Evolutionary conservation across 2,329 filamentous ascomycete species (phyloP).

Genomic region (Scedosporium dehoogii): DNA sequence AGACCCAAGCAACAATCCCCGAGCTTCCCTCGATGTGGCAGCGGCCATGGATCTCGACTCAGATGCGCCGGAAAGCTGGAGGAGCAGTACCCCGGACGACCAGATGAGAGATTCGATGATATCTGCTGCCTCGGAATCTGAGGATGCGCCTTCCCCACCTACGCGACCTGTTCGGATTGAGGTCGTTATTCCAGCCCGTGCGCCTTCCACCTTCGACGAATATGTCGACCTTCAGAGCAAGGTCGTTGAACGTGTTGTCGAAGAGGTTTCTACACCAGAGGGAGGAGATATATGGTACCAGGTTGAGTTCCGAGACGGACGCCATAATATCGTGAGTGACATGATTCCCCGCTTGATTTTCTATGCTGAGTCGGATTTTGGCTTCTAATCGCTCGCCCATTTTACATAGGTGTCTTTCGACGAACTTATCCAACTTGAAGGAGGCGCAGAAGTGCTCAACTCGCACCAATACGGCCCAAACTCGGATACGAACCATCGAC

Average conservation of each 20-base stretch:
- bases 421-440: conserved; percentile 20
- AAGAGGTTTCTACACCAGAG: conserved; percentile 17
- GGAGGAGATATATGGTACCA: conserved; percentile 19
- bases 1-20: neutral
- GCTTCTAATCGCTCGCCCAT: neutral
- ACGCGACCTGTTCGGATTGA: conserved; percentile 3
- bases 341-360: neutral
- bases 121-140: neutral
- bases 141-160: neutral
- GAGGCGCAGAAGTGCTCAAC: conserved; percentile 21
- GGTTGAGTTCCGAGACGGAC: conserved; percentile 36
- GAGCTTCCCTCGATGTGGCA: neutral
- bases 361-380: conserved; percentile 11
- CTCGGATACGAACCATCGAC: neutral
- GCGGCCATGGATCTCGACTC: neutral
- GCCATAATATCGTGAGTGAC: conserved; percentile 31
- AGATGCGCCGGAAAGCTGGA: neutral
- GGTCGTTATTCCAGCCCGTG: conserved; percentile 7
- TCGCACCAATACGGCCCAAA: conserved; percentile 7
- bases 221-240: conserved; percentile 24
- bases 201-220: conserved; percentile 10
- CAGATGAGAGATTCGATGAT: neutral
- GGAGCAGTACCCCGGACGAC: neutral
- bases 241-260: conserved; percentile 25
- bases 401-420: conserved; percentile 19